Evolutionary conservation across 768 basidiomycete species (phyloP), one percentile per base, ranked within the genome.

Genomic region (Agaricus sinodeliciosus): DNA sequence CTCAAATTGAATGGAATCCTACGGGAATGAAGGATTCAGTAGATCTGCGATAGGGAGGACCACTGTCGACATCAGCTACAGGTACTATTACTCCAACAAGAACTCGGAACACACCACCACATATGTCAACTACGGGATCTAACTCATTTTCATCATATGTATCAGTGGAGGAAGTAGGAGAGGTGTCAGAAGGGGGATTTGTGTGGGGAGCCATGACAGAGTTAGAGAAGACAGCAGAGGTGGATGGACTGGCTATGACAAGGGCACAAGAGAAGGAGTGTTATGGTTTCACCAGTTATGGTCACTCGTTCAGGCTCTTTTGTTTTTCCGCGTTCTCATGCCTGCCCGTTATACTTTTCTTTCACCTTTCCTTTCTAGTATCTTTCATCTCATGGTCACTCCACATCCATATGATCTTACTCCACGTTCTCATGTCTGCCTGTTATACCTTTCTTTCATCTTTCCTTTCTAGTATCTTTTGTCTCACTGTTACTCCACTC

Each of bases 201-300:
- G 55, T 37, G 19, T 46, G 40, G 47, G 43, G 50, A 39, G 51
- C 36, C 4, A 54, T 47, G 9, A 36, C 27, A 18, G 41, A 52
- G 41, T 43, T 40, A 36, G 55, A 52, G 41, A 7, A 26, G 19
- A 18, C n/a, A n/a, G 42, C 47, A 19, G 45, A 49, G n/a, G 47
- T 27, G 28, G 45, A 51, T 18, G 57, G 25, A 13, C 28, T 50
- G 12, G 49, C 36, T 9, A 48, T 35, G 25, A 57, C n/a, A n/a
- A 19, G 48, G 18, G 43, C 31, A 28, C 36, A 57, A 27, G 48
- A 18, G 35, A 48, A 46, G 13, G 31, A 39, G 16, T n/a, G n/a
- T n/a, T n/a, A n/a, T n/a, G n/a, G n/a, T n/a, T n/a, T n/a, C n/a
- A n/a, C n/a, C n/a, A n/a, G n/a, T n/a, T n/a, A n/a, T n/a, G n/a